These are phyloP conservation scores for Quercus ilex DNA, from an alignment of 306 rosid genomes.

Conservation along the genomic window DNA sequence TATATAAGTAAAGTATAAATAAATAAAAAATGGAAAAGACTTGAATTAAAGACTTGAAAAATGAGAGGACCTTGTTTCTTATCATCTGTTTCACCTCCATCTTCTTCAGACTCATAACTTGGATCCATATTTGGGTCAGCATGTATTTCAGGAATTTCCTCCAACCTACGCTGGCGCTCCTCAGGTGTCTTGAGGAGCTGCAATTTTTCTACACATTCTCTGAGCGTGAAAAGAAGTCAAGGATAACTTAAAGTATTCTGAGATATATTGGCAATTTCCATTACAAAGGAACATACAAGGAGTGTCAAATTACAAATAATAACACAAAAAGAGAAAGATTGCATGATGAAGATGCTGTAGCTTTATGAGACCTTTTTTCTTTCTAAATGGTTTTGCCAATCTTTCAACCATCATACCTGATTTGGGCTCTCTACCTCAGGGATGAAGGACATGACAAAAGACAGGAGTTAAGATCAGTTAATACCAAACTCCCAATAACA, in stretches of 20 bases:
- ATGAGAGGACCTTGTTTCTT: slow-evolving; percentile 53
- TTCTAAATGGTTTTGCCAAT: not conserved
- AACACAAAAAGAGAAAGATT: not conserved
- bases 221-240: slow-evolving; percentile 80
- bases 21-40: not conserved
- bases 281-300: not conserved
- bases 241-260: slow-evolving; percentile 27
- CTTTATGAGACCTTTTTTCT: not conserved
- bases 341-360: not conserved
- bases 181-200: slow-evolving; percentile 93
- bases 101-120: slow-evolving; percentile 89
- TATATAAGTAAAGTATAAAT: no score
- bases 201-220: slow-evolving; percentile 99
- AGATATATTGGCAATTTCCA: not conserved
- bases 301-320: not conserved
- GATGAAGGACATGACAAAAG: not conserved
- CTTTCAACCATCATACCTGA: not conserved
- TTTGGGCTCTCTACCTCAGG: not conserved
- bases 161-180: slow-evolving; percentile 97
- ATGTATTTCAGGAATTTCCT: slow-evolving; percentile 83
- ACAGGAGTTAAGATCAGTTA: not conserved
- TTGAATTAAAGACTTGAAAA: slow-evolving; percentile 2
- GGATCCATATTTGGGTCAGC: slow-evolving; percentile 98
- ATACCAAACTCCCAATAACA: not conserved
- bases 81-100: slow-evolving; percentile 70